A percentile compares a stretch with the other conserved stretches of the same genome.
phyloP scores from a whole-genome alignment of 164 flowering plant genomes.

The Kalanchoe fedtschenkoi region DNA sequence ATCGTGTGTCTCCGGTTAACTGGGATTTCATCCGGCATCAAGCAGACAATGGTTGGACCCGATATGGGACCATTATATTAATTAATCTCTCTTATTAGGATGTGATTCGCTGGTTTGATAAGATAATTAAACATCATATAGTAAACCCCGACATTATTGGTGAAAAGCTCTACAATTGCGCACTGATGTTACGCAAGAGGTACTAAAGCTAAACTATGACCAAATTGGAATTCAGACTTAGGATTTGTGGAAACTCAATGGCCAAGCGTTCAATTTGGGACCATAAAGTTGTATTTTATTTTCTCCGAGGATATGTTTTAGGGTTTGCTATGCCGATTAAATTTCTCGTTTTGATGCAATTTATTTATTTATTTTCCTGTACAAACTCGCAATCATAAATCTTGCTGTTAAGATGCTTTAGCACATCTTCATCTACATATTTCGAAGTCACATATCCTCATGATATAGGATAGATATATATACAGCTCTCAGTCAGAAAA shows the following conservation, averaged over 20 bases:
- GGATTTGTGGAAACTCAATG: not conserved
- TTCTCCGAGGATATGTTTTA: too few species aligned
- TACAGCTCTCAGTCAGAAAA: too few species aligned
- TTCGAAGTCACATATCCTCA: too few species aligned
- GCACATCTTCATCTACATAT: too few species aligned
- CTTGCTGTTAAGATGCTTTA: too few species aligned
- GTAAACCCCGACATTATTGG: not conserved
- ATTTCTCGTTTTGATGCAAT: too few species aligned
- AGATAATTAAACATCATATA: too few species aligned
- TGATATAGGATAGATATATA: too few species aligned
- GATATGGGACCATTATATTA: not conserved
- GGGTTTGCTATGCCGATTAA: too few species aligned
- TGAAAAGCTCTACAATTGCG: not conserved
- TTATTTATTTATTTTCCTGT: too few species aligned
- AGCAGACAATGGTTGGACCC: constrained; percentile 2
- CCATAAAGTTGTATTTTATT: too few species aligned
- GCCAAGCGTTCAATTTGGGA: not conserved
- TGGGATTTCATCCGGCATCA: not conserved
- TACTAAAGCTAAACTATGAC: not conserved
- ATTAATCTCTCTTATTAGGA: not conserved
- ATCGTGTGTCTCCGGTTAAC: not conserved
- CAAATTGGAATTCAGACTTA: not conserved
- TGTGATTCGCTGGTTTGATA: not conserved
- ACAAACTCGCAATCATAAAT: too few species aligned
- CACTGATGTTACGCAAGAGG: not conserved